Conservation (phyloP, 768 basidiomycete genomes). For the Pleurotus ostreatus region DNA sequence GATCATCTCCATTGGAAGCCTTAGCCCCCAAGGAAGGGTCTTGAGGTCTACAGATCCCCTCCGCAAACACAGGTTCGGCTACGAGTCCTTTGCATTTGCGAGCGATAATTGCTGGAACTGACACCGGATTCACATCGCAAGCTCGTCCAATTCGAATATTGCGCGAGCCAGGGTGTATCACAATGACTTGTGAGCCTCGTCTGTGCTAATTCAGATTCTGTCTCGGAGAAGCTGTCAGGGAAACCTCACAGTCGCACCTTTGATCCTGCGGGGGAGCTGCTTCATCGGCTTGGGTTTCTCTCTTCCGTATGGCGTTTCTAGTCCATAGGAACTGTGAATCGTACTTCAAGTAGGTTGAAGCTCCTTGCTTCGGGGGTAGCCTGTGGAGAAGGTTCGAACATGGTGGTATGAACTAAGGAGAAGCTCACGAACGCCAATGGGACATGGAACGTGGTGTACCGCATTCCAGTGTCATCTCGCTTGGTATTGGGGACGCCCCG, state of each 20-base stretch:
- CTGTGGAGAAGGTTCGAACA: conserved; percentile 27
- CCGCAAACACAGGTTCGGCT: conserved; percentile 37
- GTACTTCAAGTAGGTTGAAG: conserved; percentile 72
- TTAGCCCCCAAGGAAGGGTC: conserved; percentile 15
- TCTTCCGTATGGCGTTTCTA: conserved; percentile 56
- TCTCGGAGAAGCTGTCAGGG: conserved; percentile 12
- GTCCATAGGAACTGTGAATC: conserved; percentile 75
- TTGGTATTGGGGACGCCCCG: conserved; percentile 79
- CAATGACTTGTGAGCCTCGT: conserved; percentile 74
- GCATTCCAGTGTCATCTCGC: conserved; percentile 77
- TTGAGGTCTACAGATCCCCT: conserved; percentile 52
- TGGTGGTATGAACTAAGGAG: background rate
- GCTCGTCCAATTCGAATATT: conserved; percentile 71
- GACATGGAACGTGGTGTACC: conserved; percentile 78
- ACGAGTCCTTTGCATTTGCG: conserved; percentile 50
- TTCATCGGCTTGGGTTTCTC: conserved; percentile 41
- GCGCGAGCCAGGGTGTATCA: conserved; percentile 78
- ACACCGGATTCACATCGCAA: conserved; percentile 68
- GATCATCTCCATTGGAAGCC: conserved; percentile 43
- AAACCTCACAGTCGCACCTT: conserved; percentile 33
- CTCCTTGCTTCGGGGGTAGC: conserved; percentile 77
- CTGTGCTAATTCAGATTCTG: conserved; percentile 34
- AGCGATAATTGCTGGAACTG: conserved; percentile 70
- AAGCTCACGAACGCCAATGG: conserved; percentile 56
- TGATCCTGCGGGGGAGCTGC: conserved; percentile 33